A percentile compares a stretch with the other conserved stretches of the same genome.
Conservation (phyloP, 208 protist genomes). For the Trypanosoma rangeli region DNA sequence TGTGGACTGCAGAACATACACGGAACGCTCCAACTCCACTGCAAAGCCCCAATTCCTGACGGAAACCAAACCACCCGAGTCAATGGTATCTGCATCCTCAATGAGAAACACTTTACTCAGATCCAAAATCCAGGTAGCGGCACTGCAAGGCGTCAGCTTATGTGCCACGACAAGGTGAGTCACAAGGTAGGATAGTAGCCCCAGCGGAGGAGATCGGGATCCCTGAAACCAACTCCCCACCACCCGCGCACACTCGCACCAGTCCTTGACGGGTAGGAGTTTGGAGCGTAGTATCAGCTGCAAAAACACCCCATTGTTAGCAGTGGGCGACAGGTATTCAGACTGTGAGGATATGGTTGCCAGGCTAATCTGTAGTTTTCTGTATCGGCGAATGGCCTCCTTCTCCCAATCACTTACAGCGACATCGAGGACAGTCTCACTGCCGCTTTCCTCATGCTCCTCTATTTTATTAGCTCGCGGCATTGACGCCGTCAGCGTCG, state of each 20-base stretch:
- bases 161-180: conserved; percentile 20
- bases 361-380: conserved; percentile 9
- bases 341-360: not conserved
- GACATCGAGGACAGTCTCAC: not conserved
- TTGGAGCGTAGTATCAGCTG: conserved; percentile 44
- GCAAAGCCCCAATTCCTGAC: conserved; percentile 18
- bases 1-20: conserved; percentile 15
- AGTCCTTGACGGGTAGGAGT: conserved; percentile 27
- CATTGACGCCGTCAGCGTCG: not conserved
- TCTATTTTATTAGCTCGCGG: not conserved
- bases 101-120: conserved; percentile 12
- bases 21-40: conserved; percentile 15
- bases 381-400: conserved; percentile 25
- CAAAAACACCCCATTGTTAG: conserved; percentile 22
- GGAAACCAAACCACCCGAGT: not conserved
- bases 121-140: conserved; percentile 22
- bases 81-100: not conserved
- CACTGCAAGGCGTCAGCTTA: conserved; percentile 14
- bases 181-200: conserved; percentile 17
- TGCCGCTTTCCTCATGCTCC: not conserved
- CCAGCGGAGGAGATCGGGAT: not conserved
- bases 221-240: conserved; percentile 28
- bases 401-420: conserved; percentile 17
- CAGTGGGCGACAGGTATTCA: conserved; percentile 8
- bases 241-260: conserved; percentile 21